A percentile compares a stretch with the other conserved stretches of the same genome.
Conservation (phyloP, 805 yeast species). For the Teunomyces tritomae region DNA sequence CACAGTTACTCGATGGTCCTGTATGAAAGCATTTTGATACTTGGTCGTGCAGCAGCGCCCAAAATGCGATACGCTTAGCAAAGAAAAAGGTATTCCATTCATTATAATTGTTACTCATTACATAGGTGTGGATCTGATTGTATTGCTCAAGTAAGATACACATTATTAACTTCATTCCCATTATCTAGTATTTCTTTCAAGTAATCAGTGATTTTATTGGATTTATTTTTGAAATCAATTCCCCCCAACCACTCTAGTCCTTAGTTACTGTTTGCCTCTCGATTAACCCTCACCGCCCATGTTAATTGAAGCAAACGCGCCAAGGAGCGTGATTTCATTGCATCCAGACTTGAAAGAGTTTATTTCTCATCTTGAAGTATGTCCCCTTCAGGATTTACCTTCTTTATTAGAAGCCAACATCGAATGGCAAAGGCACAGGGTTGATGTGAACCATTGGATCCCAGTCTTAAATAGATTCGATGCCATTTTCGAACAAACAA, state of each 20-base stretch:
- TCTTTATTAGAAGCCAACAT: constrained; percentile 33
- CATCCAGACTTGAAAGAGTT: constrained; percentile 23
- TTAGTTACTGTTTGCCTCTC: background rate
- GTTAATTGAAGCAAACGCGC: constrained; percentile 32
- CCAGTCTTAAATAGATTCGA: constrained; percentile 76
- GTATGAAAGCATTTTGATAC: background rate
- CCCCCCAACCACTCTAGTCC: background rate
- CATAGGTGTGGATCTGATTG: background rate
- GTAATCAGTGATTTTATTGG: background rate
- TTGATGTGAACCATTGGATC: constrained; percentile 75
- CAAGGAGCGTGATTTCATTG: constrained; percentile 26
- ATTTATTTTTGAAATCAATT: background rate
- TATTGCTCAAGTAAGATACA: background rate
- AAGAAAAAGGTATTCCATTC: background rate
- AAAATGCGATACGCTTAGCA: background rate
- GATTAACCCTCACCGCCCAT: constrained; percentile 12
- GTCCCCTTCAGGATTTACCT: constrained; percentile 41
- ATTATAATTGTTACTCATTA: background rate
- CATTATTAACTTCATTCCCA: background rate
- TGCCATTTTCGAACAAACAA: constrained; percentile 52
- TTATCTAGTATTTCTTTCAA: background rate
- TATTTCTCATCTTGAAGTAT: constrained; percentile 36
- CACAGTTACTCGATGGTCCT: background rate
- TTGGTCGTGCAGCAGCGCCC: no score
- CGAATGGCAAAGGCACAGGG: constrained; percentile 62